A percentile compares a stretch with the other conserved stretches of the same genome.
Conservation (phyloP, 1,284 basidiomycete species). For the Moniliella sp. region DNA sequence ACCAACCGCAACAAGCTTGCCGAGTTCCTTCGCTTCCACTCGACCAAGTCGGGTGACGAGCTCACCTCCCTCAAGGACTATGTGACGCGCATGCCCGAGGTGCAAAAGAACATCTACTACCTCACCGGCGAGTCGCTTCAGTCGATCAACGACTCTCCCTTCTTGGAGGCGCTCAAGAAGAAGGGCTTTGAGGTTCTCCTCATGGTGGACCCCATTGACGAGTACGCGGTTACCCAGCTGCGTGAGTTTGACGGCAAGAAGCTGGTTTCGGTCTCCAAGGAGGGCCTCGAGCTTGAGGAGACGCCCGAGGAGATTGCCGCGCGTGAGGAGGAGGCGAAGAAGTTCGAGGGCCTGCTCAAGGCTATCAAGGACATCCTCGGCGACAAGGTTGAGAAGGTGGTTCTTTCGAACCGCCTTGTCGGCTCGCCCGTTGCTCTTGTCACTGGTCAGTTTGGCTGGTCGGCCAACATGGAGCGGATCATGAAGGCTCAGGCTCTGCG, state of each 20-base stretch:
- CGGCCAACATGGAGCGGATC: conserved; percentile 98
- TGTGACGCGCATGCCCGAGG: conserved; percentile 97
- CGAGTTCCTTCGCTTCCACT: conserved; percentile 96
- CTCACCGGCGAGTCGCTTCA: conserved; percentile 92
- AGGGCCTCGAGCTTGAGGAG: conserved; percentile 97
- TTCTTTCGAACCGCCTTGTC: conserved; percentile 67
- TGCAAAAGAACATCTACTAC: conserved; percentile 90
- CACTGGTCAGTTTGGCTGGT: conserved; percentile 97
- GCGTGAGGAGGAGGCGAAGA: conserved; percentile 70
- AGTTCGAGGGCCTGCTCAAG: conserved; percentile 72
- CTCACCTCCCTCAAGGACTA: conserved; percentile 93
- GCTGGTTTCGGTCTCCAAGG: conserved; percentile 91
- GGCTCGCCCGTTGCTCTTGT: conserved; percentile 40
- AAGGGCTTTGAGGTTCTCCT: conserved; percentile 97
- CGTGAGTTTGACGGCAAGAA: conserved; percentile 99
- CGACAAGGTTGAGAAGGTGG: conserved; percentile 98
- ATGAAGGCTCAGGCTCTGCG: conserved; percentile 99
- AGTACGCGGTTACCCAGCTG: conserved; percentile 56
- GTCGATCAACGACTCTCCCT: conserved; percentile 77
- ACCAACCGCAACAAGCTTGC: conserved; percentile 98
- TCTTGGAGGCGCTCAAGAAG: conserved; percentile 98
- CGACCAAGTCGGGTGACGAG: conserved; percentile 83
- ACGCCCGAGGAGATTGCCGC: no score
- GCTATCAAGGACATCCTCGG: conserved; percentile 94
- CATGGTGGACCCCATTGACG: conserved; percentile 57